Base-by-base conservation (phyloP, 345 rosid species). In the Adansonia digitata region DNA sequence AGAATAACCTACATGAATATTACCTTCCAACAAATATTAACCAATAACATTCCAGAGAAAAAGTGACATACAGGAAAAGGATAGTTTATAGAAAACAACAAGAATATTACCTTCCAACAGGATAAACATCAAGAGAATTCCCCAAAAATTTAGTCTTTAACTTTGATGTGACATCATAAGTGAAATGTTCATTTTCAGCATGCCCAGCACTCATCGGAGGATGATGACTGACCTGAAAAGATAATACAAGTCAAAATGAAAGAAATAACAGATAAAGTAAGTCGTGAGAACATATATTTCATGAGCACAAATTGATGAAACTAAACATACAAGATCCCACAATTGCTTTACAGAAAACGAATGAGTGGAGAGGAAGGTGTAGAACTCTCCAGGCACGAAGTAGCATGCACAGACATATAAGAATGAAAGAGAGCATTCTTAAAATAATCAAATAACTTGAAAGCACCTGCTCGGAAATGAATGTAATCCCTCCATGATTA, bases 381-480 rank as follows among this genome's bases (percentile, higher is more conserved):
- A n/a, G n/a, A n/a, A n/a, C n/a, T n/a, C n/a, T n/a, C n/a, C n/a
- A n/a, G n/a, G n/a, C n/a, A n/a, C n/a, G n/a, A n/a, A n/a, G n/a
- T n/a, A n/a, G n/a, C n/a, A n/a, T n/a, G n/a, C n/a, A n/a, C n/a
- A n/a, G n/a, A n/a, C n/a, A 24, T 37, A 67, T 29, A 64, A 37
- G 29, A 61, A 74, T 29, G 20, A 18, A 37, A 57, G 10, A 34
- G 17, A 35, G n/a, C n/a, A n/a, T n/a, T n/a, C n/a, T n/a, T n/a
- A n/a, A n/a, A n/a, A n/a, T n/a, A n/a, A n/a, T n/a, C n/a, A n/a
- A n/a, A n/a, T n/a, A n/a, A n/a, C n/a, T n/a, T n/a, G n/a, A n/a
- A n/a, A n/a, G n/a, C 73, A 90, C 98, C 97, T 94, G 99, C 82
- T 94, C 98, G 39, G 94, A 57, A 22, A 94, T 84, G 81, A 91